Evolutionary conservation across 2,329 filamentous ascomycete genomes (phyloP), one percentile per base, ranked within the genome.

Genomic region (Fusarium longipes): DNA sequence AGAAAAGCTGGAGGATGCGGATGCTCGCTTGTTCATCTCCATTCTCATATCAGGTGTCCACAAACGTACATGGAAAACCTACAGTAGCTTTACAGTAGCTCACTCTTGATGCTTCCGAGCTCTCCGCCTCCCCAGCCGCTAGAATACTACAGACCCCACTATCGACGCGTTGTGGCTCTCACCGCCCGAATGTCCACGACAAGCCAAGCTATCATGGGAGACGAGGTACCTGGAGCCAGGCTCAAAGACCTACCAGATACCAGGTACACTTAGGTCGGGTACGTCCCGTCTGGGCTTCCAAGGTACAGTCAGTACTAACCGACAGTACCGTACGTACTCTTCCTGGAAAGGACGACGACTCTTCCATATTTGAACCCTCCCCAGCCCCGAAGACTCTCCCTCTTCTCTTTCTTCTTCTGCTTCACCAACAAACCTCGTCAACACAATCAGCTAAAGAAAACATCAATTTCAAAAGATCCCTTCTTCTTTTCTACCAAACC

Each of bases 91-190:
- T 42, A 62, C 58, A 62, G 48, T 56, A 62, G 49, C 58, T 62
- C 22, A 35, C 51, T 36, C 32, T 62, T 43, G 47, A 43, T 51
- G 39, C 35, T 63, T 62, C 65, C 66, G 67, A 69, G 53, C 57
- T 50, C 43, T 68, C 66, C 66, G 63, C 53, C 50, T 56, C 66
- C 55, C 48, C 50, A 59, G 57, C 57, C 67, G 61, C 70, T 71
- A 71, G 70, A 73, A 70, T 71, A 70, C 58, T n/a, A 57, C 48
- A 38, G 60, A 62, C 70, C 63, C 70, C 70, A 69, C 70, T 68
- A 71, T 61, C 54, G 55, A 57, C 64, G 65, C 62, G 59, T 68
- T 50, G 59, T 67, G 61, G 43, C 61, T 62, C 63, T 70, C 66
- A 69, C 66, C 66, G 66, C 66, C 66, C 66, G 29, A 69, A 57